These are phyloP conservation scores for Cucurbita maxima DNA, from an alignment of 306 rosid genomes.

Conservation along the genomic window DNA sequence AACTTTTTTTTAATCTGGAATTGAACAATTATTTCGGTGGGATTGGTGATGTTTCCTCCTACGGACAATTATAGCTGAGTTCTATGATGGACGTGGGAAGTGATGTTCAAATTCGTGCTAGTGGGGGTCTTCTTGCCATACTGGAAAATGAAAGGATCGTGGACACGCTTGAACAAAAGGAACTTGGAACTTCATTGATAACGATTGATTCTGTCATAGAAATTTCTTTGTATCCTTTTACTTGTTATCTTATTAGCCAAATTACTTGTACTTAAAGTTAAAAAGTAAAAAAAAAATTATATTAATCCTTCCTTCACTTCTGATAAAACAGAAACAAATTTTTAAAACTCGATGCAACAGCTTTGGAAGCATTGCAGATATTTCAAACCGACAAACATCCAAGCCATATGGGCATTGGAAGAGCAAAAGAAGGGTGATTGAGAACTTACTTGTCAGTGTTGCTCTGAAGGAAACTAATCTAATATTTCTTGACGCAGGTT, in stretches of 20 bases:
- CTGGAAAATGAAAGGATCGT: slow-evolving; percentile 83
- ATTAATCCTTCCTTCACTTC: slow-evolving; percentile 32
- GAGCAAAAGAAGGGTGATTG: slow-evolving; percentile 93
- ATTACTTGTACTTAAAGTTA: slow-evolving; percentile 3
- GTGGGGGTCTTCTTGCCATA: slow-evolving; percentile 97
- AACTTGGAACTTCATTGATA: slow-evolving; percentile 61
- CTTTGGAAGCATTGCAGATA: slow-evolving; percentile 92
- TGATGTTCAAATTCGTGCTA: slow-evolving; percentile 87
- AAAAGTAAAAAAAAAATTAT: background rate
- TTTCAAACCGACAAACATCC: slow-evolving; percentile 96
- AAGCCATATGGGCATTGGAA: slow-evolving; percentile 98
- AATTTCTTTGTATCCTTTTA: slow-evolving; percentile 70
- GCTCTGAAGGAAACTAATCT: slow-evolving; percentile 9
- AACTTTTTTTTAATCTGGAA: background rate
- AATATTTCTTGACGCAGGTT: slow-evolving; percentile 44
- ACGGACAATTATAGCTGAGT: slow-evolving; percentile 44
- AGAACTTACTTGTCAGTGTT: slow-evolving; percentile 9
- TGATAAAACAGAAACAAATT: slow-evolving; percentile 54
- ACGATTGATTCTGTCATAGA: slow-evolving; percentile 63
- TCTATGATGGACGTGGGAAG: slow-evolving; percentile 96
- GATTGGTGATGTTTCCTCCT: background rate
- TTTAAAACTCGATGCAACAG: slow-evolving; percentile 83
- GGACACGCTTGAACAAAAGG: slow-evolving; percentile 70
- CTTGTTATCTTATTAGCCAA: slow-evolving; percentile 8
- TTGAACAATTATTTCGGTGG: background rate